These are phyloP conservation scores for Cucurbita ficifolia DNA, from an alignment of 306 rosid species.

Conservation along the genomic window DNA sequence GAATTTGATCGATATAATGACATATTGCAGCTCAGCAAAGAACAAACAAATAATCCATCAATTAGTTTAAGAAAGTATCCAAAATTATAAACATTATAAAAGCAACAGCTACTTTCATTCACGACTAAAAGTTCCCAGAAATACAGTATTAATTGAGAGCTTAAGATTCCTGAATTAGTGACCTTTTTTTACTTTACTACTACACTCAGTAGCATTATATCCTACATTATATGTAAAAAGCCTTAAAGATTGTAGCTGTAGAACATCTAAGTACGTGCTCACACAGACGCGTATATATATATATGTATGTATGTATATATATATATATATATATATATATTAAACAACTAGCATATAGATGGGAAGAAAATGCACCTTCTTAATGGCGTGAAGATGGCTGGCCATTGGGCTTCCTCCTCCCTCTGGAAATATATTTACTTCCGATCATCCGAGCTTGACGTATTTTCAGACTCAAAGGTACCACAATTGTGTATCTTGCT, in stretches of 20 bases:
- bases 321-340: background rate
- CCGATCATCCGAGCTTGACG: background rate
- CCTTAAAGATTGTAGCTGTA: background rate
- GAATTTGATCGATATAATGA: background rate
- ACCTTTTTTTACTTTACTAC: background rate
- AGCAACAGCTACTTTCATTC: background rate
- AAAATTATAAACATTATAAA: background rate
- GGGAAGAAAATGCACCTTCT: background rate
- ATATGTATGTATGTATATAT: background rate
- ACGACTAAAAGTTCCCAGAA: background rate
- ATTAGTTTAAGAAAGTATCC: background rate
- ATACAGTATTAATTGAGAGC: conserved; percentile 2
- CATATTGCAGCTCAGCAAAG: background rate
- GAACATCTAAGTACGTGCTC: background rate
- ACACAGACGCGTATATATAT: background rate
- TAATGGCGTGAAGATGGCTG: background rate
- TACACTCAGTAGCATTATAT: background rate
- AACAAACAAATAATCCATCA: background rate
- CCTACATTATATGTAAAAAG: conserved; percentile 4
- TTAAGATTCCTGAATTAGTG: background rate
- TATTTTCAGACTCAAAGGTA: conserved; percentile 13
- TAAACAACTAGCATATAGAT: background rate
- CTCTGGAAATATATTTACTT: conserved; percentile 2
- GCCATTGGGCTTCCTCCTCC: background rate
- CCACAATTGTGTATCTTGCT: conserved; percentile 33